Conservation (phyloP, 202 grass and related monocot species). For the Digitaria exilis region DNA sequence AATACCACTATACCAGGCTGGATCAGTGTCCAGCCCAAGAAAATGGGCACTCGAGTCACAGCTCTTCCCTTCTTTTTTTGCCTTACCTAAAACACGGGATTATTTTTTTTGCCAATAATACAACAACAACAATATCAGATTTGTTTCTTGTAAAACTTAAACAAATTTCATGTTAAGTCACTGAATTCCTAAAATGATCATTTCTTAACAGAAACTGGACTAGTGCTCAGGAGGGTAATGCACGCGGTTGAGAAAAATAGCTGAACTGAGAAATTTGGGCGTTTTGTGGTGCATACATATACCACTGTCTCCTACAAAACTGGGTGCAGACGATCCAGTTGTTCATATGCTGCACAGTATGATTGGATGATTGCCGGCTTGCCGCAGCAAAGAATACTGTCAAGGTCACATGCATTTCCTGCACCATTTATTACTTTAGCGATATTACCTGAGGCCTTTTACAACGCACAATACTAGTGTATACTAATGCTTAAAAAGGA, state of each 20-base stretch:
- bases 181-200: not conserved
- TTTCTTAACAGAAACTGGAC: not conserved
- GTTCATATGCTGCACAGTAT: not conserved
- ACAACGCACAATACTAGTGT: too few relatives aligned
- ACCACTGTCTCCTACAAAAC: not conserved
- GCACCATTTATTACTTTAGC: slow-evolving; percentile 10
- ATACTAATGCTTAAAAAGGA: too few relatives aligned
- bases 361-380: slow-evolving; percentile 12
- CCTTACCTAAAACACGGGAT: not conserved
- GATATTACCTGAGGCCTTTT: not conserved
- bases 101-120: not conserved
- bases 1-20: slow-evolving; percentile 44
- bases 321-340: slow-evolving; percentile 1
- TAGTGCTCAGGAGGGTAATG: not conserved
- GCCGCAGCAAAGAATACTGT: slow-evolving; percentile 51
- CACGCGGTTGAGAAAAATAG: not conserved
- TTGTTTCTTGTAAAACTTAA: not conserved
- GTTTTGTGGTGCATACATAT: not conserved
- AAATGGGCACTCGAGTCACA: not conserved
- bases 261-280: not conserved
- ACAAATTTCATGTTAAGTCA: not conserved
- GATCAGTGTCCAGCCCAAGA: slow-evolving; percentile 18
- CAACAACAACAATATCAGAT: not conserved
- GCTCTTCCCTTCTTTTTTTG: not conserved
- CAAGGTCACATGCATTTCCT: slow-evolving; percentile 37